Conservation (phyloP, 805 yeast genomes). For the Hanseniaspora meyeri region DNA sequence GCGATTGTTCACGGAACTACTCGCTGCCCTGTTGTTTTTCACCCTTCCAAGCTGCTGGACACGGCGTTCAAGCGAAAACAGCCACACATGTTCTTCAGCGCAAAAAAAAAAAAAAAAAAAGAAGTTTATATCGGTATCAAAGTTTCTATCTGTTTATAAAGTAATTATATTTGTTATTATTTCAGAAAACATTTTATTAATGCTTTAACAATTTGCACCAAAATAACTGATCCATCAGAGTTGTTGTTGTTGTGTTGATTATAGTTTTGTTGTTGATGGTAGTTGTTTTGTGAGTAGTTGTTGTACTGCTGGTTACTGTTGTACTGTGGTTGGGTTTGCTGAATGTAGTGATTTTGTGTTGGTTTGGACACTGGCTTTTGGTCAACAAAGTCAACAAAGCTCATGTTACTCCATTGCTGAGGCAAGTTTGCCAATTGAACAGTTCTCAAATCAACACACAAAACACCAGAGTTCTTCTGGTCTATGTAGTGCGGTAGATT, state of each 20-base stretch:
- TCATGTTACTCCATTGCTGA: conserved; percentile 24
- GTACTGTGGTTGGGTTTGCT: conserved; percentile 20
- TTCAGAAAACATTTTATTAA: neutral
- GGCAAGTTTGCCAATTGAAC: conserved; percentile 31
- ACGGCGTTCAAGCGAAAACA: neutral
- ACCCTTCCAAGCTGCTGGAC: too few relatives aligned
- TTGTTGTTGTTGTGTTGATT: conserved; percentile 18
- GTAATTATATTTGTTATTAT: neutral
- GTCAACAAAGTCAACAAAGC: conserved; percentile 13
- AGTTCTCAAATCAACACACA: conserved; percentile 51
- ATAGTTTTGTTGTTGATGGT: conserved; percentile 19
- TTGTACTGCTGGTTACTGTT: conserved; percentile 22
- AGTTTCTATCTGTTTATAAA: too few relatives aligned
- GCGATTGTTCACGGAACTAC: too few relatives aligned
- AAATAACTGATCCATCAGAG: conserved; percentile 10
- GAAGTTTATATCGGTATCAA: too few relatives aligned
- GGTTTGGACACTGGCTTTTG: conserved; percentile 16
- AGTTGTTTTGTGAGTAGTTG: conserved; percentile 22
- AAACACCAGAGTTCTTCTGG: conserved; percentile 65
- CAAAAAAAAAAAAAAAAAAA: neutral
- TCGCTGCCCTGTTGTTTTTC: too few relatives aligned
- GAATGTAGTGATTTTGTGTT: conserved; percentile 15
- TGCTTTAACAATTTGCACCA: conserved; percentile 23
- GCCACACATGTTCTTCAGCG: neutral
- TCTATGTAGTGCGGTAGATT: conserved; percentile 51